A percentile compares a stretch with the other conserved stretches of the same genome.
phyloP scores from a whole-genome alignment of 202 grass and related monocot genomes.

The Carex sylvatica region DNA sequence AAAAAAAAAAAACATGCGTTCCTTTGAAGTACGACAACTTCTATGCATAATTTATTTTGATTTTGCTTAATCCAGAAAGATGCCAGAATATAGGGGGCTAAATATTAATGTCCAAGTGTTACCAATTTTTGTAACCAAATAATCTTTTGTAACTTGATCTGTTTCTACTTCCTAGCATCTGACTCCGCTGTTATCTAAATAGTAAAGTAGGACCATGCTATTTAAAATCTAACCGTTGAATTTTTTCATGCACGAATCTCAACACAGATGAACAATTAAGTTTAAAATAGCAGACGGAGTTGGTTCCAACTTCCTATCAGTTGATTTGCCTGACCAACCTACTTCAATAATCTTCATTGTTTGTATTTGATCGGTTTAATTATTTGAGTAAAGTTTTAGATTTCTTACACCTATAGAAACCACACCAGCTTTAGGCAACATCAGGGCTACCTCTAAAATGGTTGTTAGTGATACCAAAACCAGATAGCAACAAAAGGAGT shows the following conservation, averaged over 20 bases:
- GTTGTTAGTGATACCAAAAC: slow-evolving; percentile 10
- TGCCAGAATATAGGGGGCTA: neutral
- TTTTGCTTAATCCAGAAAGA: neutral
- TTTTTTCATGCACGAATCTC: no score
- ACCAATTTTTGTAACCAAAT: neutral
- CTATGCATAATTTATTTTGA: neutral
- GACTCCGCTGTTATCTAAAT: no score
- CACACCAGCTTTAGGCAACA: neutral
- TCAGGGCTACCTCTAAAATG: neutral
- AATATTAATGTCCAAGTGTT: neutral
- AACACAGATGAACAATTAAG: no score
- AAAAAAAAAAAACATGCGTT: neutral
- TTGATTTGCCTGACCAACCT: slow-evolving; percentile 21
- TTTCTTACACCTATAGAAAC: neutral
- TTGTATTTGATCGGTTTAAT: neutral
- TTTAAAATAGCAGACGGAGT: no score
- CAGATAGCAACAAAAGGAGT: neutral
- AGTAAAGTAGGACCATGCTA: no score
- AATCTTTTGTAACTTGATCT: slow-evolving; percentile 1
- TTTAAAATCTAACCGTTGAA: no score
- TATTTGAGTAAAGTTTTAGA: slow-evolving; percentile 12
- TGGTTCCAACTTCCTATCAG: no score
- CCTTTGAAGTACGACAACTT: neutral
- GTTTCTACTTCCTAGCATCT: no score
- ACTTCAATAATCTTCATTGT: slow-evolving; percentile 19